Evolutionary conservation across 169 alveolate genomes (phyloP), one percentile per base, ranked within the genome.

Genomic region (Eimeria acervulina): DNA sequence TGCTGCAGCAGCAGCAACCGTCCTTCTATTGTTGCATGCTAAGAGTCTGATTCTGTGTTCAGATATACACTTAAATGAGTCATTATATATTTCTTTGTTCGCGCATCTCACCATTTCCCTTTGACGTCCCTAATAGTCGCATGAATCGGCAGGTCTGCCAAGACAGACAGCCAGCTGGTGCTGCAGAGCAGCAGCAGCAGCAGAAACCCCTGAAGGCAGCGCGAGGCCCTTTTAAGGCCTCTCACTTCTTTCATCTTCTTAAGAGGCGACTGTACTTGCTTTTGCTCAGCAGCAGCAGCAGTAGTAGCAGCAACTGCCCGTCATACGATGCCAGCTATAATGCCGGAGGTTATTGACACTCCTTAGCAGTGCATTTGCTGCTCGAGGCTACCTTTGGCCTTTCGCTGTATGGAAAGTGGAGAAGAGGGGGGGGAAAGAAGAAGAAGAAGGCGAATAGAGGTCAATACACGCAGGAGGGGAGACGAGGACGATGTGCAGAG

Each of bases 141-240:
- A 90, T 97, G 98, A 63, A 97, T 95, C 17, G 98, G 98, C 38
- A 97, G 83, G 38, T 97, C 98, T 26, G 93, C 97, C 4, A n/a
- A 21, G 13, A 38, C 95, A 31, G 47, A 33, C 42, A 17, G n/a
- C 68, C 19, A n/a, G 76, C 74, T 21, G 72, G 28, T 72, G 52
- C 83, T 33, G 52, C 83, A 6, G 52, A n/a, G 26, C 42, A 72
- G 83, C 83, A 72, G 51, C 83, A 72, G 83, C 83, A 72, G 83
- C 83, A 72, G 83, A 17, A 28, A 52, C 47, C 8, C 52, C 47
- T 13, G 83, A 10, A 72, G 28, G 42, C 44, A 8, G 13, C 47
- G 83, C 47, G 19, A 52, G 31, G 51, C 72, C 55, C 55, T 47
- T 47, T 47, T 47, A 7, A 47, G 5, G 55, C 55, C 55, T 47